phyloP scores from a whole-genome alignment of 768 basidiomycete species.

The Fomitopsis serialis region DNA sequence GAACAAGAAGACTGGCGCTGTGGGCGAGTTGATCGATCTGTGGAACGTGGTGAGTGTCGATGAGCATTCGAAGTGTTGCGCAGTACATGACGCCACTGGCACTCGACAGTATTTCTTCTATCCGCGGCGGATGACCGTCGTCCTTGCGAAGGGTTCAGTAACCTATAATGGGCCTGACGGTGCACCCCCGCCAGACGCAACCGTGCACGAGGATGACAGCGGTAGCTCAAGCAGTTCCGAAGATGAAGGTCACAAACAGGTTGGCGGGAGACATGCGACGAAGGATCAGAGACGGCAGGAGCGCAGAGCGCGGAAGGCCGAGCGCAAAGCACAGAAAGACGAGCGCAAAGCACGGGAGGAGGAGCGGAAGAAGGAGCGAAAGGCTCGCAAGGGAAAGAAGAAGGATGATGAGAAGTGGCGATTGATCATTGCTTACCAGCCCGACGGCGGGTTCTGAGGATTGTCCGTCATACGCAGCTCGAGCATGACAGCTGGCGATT shows the following conservation, averaged over 20 bases:
- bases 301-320: too few relatives aligned
- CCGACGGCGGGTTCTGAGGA: too few relatives aligned
- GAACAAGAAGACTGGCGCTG: conserved; percentile 19
- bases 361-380: neutral
- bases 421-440: conserved; percentile 9
- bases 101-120: conserved; percentile 23
- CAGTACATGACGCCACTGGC: too few relatives aligned
- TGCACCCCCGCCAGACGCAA: conserved; percentile 4
- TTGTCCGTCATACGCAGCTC: too few relatives aligned
- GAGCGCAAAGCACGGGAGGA: neutral
- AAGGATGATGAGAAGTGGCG: conserved; percentile 12
- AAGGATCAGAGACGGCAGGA: too few relatives aligned
- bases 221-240: neutral
- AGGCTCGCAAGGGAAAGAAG: neutral
- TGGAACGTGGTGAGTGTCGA: conserved; percentile 46
- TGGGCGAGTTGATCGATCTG: conserved; percentile 34
- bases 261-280: too few relatives aligned
- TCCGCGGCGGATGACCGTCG: conserved; percentile 16
- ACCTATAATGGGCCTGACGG: conserved; percentile 3
- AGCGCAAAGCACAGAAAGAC: neutral
- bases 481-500: too few relatives aligned
- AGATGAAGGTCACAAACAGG: neutral
- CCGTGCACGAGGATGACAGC: neutral
- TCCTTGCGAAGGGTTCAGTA: conserved; percentile 10
- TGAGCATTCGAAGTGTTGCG: too few relatives aligned